Conservation (phyloP, 441 rosid genomes). For the Populus hybrid region DNA sequence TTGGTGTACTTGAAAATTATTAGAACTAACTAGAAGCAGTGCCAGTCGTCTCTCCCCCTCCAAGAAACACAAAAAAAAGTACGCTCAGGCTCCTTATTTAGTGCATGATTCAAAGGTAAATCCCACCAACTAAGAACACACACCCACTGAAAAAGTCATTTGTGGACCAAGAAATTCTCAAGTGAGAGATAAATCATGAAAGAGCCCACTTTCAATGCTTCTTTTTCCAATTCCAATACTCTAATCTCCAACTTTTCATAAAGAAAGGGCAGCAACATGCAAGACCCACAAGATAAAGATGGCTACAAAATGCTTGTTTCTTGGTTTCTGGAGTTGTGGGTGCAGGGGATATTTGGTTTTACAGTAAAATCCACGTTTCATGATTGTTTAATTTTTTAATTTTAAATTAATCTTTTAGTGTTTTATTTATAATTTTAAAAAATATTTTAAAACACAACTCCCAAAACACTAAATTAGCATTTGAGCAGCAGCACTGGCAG, state of each 20-base stretch:
- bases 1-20: background rate
- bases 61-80: background rate
- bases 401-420: no score
- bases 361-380: no score
- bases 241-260: slow-evolving; percentile 35
- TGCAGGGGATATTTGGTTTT: background rate
- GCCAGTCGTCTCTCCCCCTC: background rate
- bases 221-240: slow-evolving; percentile 52
- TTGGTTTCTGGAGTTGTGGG: slow-evolving; percentile 28
- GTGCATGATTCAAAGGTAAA: slow-evolving; percentile 31
- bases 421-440: no score
- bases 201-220: slow-evolving; percentile 30
- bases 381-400: no score
- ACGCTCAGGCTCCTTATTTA: slow-evolving; percentile 19
- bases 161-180: slow-evolving; percentile 11
- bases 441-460: no score
- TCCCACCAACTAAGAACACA: background rate
- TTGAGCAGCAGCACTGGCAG: background rate
- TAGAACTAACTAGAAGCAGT: background rate
- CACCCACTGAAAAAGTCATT: slow-evolving; percentile 10
- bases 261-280: slow-evolving; percentile 21
- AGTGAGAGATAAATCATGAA: slow-evolving; percentile 39
- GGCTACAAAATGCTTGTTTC: slow-evolving; percentile 19
- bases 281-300: background rate
- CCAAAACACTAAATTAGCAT: background rate